Evolutionary conservation across 164 flowering plant species (phyloP).

Genomic region (Echeveria elegans): DNA sequence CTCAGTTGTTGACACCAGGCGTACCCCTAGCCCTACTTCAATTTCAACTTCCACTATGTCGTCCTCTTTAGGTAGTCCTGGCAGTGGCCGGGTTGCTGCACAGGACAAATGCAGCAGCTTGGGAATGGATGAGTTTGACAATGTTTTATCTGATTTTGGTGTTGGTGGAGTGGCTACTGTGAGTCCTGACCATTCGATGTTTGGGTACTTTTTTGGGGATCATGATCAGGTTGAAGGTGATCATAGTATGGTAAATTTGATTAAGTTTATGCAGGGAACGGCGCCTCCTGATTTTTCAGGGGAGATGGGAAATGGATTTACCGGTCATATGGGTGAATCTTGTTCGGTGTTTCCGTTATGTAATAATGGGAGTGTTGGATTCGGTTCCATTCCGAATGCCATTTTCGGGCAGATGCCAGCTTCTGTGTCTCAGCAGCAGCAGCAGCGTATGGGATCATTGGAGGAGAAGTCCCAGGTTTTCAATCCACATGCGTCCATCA

Average conservation of each 20-base stretch:
- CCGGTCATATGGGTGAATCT: constrained; percentile 10
- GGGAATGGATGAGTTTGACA: constrained; percentile 73
- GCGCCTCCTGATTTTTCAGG: constrained; percentile 20
- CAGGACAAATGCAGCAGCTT: constrained; percentile 47
- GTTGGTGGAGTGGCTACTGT: constrained; percentile 26
- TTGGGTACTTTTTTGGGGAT: constrained; percentile 60
- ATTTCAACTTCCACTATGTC: constrained; percentile 72
- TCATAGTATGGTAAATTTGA: constrained; percentile 39
- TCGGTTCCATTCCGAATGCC: constrained; percentile 13
- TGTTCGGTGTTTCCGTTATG: constrained; percentile 17
- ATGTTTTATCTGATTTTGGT: constrained; percentile 33
- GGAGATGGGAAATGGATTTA: constrained; percentile 10
- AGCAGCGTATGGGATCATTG: constrained; percentile 15
- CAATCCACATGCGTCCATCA: constrained; percentile 31
- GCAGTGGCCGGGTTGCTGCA: constrained; percentile 34
- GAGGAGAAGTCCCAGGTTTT: constrained; percentile 58
- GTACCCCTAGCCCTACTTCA: constrained; percentile 71
- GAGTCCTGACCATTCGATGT: constrained; percentile 55
- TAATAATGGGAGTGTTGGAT: constrained; percentile 6
- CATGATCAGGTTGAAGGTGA: constrained; percentile 28
- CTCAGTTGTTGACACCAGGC: constrained; percentile 64
- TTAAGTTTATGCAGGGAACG: constrained; percentile 36
- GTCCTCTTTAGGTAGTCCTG: constrained; percentile 43
- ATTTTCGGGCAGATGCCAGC: constrained; percentile 22
- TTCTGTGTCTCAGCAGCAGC: constrained; percentile 21